phyloP scores from a whole-genome alignment of 306 rosid genomes.

The Carpinus fangiana region DNA sequence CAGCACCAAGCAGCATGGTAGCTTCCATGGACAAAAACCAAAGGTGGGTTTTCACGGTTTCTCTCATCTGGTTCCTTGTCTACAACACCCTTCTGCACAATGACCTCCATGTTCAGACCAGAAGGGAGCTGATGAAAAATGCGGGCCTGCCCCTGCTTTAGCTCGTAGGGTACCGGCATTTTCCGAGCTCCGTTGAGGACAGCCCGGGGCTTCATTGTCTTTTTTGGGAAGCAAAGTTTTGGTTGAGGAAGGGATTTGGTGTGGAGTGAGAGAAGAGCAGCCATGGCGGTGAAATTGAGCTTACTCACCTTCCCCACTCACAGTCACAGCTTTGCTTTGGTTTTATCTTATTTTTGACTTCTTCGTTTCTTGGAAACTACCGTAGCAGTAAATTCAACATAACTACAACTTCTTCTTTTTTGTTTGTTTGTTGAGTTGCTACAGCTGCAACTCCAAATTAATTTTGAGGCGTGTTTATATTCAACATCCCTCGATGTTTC shows the following conservation, averaged over 20 bases:
- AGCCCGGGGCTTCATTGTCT: slow-evolving; percentile 28
- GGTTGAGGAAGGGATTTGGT: slow-evolving; percentile 23
- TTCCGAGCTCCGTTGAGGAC: slow-evolving; percentile 36
- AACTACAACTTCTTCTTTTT: too few relatives aligned
- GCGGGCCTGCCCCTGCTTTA: slow-evolving; percentile 72
- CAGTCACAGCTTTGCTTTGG: not conserved
- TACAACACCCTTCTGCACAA: slow-evolving; percentile 52
- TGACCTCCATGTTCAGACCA: slow-evolving; percentile 77
- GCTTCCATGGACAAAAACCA: slow-evolving; percentile 91
- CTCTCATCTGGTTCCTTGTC: slow-evolving; percentile 20
- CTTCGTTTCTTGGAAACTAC: not conserved
- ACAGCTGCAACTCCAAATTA: too few relatives aligned
- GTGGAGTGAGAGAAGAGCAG: slow-evolving; percentile 32
- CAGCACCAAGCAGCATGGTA: slow-evolving; percentile 98
- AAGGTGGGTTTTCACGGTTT: slow-evolving; percentile 41
- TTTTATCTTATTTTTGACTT: not conserved
- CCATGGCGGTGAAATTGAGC: slow-evolving; percentile 32
- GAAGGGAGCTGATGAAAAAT: slow-evolving; percentile 73
- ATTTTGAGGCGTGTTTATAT: too few relatives aligned
- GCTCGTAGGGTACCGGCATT: slow-evolving; percentile 52
- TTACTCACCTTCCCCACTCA: not conserved
- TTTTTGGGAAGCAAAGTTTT: slow-evolving; percentile 12
- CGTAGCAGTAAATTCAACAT: not conserved
- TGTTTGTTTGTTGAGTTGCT: too few relatives aligned
- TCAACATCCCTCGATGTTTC: too few relatives aligned